A percentile compares a stretch with the other conserved stretches of the same genome.
Conservation (phyloP, 352 stramenopile genomes). For the Pelagophyceae sp. region DNA sequence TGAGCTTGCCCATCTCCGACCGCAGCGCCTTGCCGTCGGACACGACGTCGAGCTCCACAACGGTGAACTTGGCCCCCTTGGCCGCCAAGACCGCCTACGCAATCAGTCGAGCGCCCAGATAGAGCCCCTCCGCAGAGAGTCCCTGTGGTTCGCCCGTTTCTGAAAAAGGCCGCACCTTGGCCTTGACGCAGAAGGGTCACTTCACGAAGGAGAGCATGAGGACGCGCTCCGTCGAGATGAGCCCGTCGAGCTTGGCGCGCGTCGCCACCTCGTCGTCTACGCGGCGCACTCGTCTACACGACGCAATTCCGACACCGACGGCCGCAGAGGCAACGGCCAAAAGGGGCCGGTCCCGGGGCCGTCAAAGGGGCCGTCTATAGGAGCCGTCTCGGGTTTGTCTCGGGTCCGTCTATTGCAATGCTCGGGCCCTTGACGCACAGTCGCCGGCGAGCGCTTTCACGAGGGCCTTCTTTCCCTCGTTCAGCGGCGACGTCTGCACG, state of each 20-base stretch:
- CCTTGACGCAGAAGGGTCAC: slow-evolving; percentile 52
- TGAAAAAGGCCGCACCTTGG: no score
- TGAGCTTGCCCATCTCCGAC: slow-evolving; percentile 42
- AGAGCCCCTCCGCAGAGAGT: no score
- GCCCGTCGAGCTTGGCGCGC: slow-evolving; percentile 34
- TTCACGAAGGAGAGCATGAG: slow-evolving; percentile 51
- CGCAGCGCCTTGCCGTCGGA: slow-evolving; percentile 44
- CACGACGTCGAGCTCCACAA: slow-evolving; percentile 44
- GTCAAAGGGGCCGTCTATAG: no score
- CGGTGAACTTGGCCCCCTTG: slow-evolving; percentile 42
- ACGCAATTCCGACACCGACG: no score
- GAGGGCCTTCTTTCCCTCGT: slow-evolving; percentile 48
- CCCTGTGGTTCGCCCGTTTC: no score
- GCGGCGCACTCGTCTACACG: no score
- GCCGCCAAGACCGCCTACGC: slow-evolving; percentile 44
- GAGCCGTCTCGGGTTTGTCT: no score
- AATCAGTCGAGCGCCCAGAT: no score
- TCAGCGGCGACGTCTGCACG: slow-evolving; percentile 25
- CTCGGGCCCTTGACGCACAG: no score
- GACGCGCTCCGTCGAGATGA: slow-evolving; percentile 42
- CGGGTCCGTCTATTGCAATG: no score
- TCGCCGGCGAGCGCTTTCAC: slow-evolving; percentile 49
- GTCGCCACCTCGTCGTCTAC: slow-evolving; percentile 42
- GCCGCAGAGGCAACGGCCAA: no score
- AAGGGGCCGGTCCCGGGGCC: no score